Percentiles rank a stretch among this genome's conserved stretches.
These are phyloP conservation scores for Prunus campanulata DNA, from an alignment of 306 rosid genomes.

Conservation along the genomic window DNA sequence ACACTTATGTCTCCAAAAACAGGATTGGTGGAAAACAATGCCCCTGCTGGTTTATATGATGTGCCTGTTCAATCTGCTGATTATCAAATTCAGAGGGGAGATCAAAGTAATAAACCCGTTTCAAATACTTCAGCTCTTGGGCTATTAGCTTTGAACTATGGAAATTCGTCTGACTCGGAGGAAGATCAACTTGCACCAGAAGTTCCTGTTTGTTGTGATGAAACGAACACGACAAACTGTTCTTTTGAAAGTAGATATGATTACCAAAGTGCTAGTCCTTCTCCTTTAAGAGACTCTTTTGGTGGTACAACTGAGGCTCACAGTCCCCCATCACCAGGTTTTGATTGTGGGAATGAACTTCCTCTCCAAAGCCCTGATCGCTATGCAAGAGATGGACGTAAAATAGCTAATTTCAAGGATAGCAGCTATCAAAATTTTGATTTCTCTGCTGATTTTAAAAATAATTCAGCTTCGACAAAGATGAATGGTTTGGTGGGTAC, in stretches of 20 bases:
- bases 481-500: slow-evolving; percentile 29
- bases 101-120: slow-evolving; percentile 30
- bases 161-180: slow-evolving; percentile 88
- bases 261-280: slow-evolving; percentile 36
- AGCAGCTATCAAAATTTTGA: slow-evolving; percentile 30
- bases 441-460: slow-evolving; percentile 39
- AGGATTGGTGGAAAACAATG: slow-evolving; percentile 47
- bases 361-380: slow-evolving; percentile 16
- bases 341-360: slow-evolving; percentile 32
- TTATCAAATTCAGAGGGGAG: slow-evolving; percentile 28
- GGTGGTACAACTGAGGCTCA: slow-evolving; percentile 26
- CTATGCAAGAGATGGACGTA: slow-evolving; percentile 29
- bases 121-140: slow-evolving; percentile 73
- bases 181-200: slow-evolving; percentile 54
- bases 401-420: slow-evolving; percentile 26
- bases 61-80: slow-evolving; percentile 46
- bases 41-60: slow-evolving; percentile 36
- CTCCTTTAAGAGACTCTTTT: slow-evolving; percentile 35
- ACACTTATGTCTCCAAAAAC: slow-evolving; percentile 19
- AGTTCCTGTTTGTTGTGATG: slow-evolving; percentile 34
- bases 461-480: slow-evolving; percentile 39
- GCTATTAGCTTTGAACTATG: slow-evolving; percentile 82
- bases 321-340: slow-evolving; percentile 21
- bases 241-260: slow-evolving; percentile 47
- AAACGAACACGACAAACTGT: slow-evolving; percentile 32